phyloP scores from a whole-genome alignment of 495 filamentous ascomycete species.

The Pyrenula aspistea region DNA sequence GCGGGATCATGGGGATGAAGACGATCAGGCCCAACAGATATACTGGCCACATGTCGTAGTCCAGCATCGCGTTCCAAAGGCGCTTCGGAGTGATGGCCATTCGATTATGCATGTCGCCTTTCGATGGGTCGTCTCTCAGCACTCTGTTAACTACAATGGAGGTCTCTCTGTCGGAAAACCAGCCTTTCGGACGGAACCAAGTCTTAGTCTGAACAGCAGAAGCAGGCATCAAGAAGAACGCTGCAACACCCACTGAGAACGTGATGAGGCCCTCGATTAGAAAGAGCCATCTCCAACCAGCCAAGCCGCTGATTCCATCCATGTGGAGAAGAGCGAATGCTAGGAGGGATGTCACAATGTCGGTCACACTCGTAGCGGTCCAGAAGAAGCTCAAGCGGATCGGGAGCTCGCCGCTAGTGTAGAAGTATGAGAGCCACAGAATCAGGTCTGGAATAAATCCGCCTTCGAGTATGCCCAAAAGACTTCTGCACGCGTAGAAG shows the following conservation, averaged over 20 bases:
- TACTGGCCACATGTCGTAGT: conserved; percentile 58
- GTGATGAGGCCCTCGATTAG: conserved; percentile 42
- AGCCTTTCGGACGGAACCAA: conserved; percentile 58
- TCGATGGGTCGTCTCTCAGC: conserved; percentile 62
- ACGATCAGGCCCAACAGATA: conserved; percentile 50
- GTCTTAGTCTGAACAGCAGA: conserved; percentile 60
- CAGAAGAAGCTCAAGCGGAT: conserved; percentile 58
- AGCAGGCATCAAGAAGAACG: conserved; percentile 57
- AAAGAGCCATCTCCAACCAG: conserved; percentile 68
- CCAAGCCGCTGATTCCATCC: conserved; percentile 38
- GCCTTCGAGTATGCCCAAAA: conserved; percentile 67
- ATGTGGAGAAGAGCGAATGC: conserved; percentile 65
- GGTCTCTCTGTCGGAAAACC: conserved; percentile 57
- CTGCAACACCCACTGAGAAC: conserved; percentile 48
- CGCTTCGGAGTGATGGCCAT: conserved; percentile 45
- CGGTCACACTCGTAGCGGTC: conserved; percentile 53
- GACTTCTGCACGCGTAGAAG: conserved; percentile 50
- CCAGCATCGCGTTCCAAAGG: conserved; percentile 47
- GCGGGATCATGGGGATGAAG: conserved; percentile 40
- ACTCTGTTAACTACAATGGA: conserved; percentile 62
- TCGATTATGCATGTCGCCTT: conserved; percentile 48
- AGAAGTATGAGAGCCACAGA: conserved; percentile 69
- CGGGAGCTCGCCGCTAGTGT: conserved; percentile 56
- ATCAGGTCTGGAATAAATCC: conserved; percentile 49
- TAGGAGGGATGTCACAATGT: conserved; percentile 56